A percentile compares a stretch with the other conserved stretches of the same genome.
These are phyloP conservation scores for Candida sphagnicola DNA, from an alignment of 805 yeast genomes.

Conservation along the genomic window DNA sequence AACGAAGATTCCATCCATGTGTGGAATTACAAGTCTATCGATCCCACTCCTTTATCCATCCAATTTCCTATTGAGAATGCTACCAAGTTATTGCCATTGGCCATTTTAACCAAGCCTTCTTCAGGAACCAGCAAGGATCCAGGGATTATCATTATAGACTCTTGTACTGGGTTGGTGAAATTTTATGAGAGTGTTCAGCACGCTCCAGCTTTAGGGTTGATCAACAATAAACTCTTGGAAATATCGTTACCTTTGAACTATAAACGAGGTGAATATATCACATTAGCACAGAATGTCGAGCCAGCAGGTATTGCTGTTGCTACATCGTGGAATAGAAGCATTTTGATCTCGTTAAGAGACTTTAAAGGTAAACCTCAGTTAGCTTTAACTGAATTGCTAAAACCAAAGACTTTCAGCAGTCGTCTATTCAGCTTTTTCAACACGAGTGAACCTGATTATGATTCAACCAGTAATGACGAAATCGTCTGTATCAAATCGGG, in stretches of 20 bases:
- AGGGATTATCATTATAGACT: conserved; percentile 66
- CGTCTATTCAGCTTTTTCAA: conserved; percentile 10
- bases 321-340: conserved; percentile 65
- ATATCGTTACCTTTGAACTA: conserved; percentile 35
- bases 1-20: conserved; percentile 52
- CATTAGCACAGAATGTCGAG: conserved; percentile 55
- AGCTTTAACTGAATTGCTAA: conserved; percentile 29
- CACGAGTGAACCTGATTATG: conserved; percentile 1
- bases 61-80: conserved; percentile 44
- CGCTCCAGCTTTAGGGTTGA: conserved; percentile 61
- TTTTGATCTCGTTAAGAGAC: conserved; percentile 63
- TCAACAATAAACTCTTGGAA: conserved; percentile 42
- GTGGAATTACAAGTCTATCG: conserved; percentile 67
- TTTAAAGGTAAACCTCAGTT: conserved; percentile 57
- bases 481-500: conserved; percentile 61
- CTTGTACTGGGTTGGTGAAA: conserved; percentile 52
- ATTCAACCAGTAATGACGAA: conserved; percentile 27
- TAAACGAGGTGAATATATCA: conserved; percentile 50
- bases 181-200: conserved; percentile 74
- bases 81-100: conserved; percentile 40
- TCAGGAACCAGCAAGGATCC: conserved; percentile 51
- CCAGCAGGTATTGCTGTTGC: conserved; percentile 73
- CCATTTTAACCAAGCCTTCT: conserved; percentile 55
- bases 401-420: conserved; percentile 10
- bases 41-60: conserved; percentile 53